Percentiles rank a stretch among this genome's conserved stretches.
Conservation (phyloP, 495 filamentous ascomycete genomes). For the Bacidia rubella region DNA sequence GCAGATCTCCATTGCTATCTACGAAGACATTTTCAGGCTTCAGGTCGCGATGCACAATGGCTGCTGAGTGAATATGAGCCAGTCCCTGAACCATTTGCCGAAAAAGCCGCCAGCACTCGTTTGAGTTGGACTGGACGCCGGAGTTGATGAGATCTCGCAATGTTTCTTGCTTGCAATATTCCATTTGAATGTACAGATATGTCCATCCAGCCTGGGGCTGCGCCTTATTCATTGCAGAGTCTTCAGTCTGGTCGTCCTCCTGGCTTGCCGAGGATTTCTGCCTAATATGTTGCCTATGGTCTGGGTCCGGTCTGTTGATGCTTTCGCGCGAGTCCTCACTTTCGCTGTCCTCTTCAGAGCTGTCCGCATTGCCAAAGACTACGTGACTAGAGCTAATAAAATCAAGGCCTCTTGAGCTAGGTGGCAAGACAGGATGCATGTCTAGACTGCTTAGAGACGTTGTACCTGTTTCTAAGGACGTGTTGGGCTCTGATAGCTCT, state of each 20-base stretch:
- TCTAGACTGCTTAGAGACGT: constrained; percentile 2
- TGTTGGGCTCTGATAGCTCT: constrained; percentile 26
- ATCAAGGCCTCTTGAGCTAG: constrained; percentile 72
- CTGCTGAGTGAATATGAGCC: constrained; percentile 76
- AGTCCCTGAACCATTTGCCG: constrained; percentile 86
- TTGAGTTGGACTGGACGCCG: constrained; percentile 53
- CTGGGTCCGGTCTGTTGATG: not conserved
- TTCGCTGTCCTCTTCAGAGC: constrained; percentile 20
- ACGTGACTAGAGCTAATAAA: constrained; percentile 68
- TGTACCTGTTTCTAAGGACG: not conserved
- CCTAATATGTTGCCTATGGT: not conserved
- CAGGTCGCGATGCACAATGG: constrained; percentile 93
- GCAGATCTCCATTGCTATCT: constrained; percentile 74
- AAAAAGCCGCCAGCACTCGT: constrained; percentile 79
- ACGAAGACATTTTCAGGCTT: constrained; percentile 98
- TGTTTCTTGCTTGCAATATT: constrained; percentile 91
- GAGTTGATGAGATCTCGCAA: constrained; percentile 80
- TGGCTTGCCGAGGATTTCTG: not conserved
- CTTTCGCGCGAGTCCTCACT: constrained; percentile 17
- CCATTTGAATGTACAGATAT: constrained; percentile 82
- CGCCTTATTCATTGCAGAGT: not conserved
- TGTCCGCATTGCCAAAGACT: constrained; percentile 22
- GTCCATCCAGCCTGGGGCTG: constrained; percentile 29
- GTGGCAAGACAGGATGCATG: constrained; percentile 41
- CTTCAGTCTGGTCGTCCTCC: not conserved